Conservation (phyloP, 2,329 filamentous ascomycete genomes). For the Davidsoniella virescens region DNA sequence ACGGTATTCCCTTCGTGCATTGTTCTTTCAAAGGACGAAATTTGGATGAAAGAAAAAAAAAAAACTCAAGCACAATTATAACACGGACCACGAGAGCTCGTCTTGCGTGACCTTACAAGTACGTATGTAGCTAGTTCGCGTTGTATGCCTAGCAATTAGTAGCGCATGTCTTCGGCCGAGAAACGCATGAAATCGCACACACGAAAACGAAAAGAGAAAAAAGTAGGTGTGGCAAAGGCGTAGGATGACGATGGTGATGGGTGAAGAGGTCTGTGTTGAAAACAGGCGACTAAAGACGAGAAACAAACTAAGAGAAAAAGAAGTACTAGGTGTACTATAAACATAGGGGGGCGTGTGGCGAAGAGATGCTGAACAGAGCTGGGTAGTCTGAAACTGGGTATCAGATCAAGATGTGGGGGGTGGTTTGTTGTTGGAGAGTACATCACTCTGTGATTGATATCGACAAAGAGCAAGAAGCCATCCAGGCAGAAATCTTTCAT, state of each 20-base stretch:
- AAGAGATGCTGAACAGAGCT: background rate
- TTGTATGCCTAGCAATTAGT: background rate
- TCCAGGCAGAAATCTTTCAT: background rate
- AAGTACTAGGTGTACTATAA: background rate
- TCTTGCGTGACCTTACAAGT: background rate
- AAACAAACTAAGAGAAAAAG: background rate
- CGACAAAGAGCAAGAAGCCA: too few relatives aligned
- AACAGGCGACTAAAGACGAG: too few relatives aligned
- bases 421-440: too few relatives aligned
- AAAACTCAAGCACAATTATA: background rate
- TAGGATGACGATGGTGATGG: too few relatives aligned
- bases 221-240: too few relatives aligned
- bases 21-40: background rate
- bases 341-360: background rate
- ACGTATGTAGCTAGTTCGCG: background rate
- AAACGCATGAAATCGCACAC: background rate
- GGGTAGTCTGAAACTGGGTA: conserved; percentile 6
- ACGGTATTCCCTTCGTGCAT: too few relatives aligned
- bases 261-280: too few relatives aligned
- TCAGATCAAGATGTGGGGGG: background rate
- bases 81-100: background rate
- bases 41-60: background rate
- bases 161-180: background rate
- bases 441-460: too few relatives aligned
- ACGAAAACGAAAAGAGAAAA: background rate